Conservation (phyloP, 202 grass and related monocot species). For the Hordeum pubiflorum region DNA sequence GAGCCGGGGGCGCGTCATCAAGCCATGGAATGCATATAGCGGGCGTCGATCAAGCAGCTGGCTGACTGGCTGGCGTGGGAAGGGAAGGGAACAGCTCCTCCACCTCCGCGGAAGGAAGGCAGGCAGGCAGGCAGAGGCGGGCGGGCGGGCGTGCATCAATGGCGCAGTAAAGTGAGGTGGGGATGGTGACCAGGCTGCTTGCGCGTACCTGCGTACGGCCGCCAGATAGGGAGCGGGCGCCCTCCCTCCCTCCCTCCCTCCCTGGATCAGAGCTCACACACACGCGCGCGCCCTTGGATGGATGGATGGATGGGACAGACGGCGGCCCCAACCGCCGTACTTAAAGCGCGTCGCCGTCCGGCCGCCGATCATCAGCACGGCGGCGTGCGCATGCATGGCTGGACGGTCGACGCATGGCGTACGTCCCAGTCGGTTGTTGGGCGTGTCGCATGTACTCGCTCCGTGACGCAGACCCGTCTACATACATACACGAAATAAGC, state of each 20-base stretch:
- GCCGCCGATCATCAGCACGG: background rate
- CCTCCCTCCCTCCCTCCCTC: no score
- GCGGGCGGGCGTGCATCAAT: conserved; percentile 27
- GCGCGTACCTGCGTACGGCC: background rate
- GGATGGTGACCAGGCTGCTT: background rate
- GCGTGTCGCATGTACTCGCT: background rate
- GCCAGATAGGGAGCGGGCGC: background rate
- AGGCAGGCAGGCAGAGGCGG: no score
- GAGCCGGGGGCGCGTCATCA: background rate
- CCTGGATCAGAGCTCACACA: no score
- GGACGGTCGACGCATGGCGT: background rate
- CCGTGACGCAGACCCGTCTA: background rate
- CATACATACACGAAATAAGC: background rate
- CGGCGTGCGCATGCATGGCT: background rate
- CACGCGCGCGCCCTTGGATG: background rate
- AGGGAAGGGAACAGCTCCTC: background rate
- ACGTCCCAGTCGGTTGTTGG: background rate
- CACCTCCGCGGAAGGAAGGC: background rate
- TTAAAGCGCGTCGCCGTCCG: background rate
- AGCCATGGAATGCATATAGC: background rate
- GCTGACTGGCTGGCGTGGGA: background rate
- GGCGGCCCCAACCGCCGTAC: background rate
- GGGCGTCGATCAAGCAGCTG: background rate
- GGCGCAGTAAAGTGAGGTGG: conserved; percentile 30
- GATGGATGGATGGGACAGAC: background rate